Base-by-base conservation (phyloP, 2,329 filamentous ascomycete genomes). In the Pseudogymnoascus sp. region DNA sequence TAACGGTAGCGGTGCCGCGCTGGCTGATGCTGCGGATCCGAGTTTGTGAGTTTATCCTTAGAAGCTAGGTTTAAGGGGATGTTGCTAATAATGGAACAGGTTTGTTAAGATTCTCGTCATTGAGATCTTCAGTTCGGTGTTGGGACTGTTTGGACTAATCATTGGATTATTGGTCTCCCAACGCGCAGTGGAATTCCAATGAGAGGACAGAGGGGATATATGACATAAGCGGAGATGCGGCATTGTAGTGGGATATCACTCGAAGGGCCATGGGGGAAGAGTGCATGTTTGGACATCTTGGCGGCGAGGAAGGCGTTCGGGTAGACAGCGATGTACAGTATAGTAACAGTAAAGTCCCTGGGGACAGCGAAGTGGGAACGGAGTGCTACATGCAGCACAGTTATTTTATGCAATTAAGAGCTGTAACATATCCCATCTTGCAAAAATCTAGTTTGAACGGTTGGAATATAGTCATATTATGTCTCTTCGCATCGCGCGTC, bases 61-160 rank as follows among this genome's bases (percentile, higher is more conserved):
- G 20, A 33, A 6, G 58, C 38, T 60, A 57, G 53, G 28, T 9
- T 18, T 15, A 33, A 30, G 20, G 53, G 39, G 63, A 59, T 65
- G 2, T 36, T 60, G 28, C 62, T 70, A 64, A 70, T 62, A 33
- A 58, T 15, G 1, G 3, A 38, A 15, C 65, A 96, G 92, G 60
- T 99, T 99, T 76, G 93, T 99, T 77, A 97, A 96, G 79, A 96
- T 99, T 68, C 86, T 99, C 59, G 93, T 99, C 68, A 95, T 99
- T 71, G 95, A 99, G 77, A 99, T 99, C 74, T 99, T 99, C 81
- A 97, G 92, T 74, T 97, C 93, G 39, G 93, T 99, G 57, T 82
- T 99, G 9, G 94, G 95, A 65, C 85, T 99, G 3, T 99, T 99
- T 71, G 95, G 94, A 62, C 82, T 99, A 65, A 99, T 99, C 71